These are phyloP conservation scores for Sequoia sempervirens DNA, from an alignment of 75 land plant genomes.

Conservation along the genomic window DNA sequence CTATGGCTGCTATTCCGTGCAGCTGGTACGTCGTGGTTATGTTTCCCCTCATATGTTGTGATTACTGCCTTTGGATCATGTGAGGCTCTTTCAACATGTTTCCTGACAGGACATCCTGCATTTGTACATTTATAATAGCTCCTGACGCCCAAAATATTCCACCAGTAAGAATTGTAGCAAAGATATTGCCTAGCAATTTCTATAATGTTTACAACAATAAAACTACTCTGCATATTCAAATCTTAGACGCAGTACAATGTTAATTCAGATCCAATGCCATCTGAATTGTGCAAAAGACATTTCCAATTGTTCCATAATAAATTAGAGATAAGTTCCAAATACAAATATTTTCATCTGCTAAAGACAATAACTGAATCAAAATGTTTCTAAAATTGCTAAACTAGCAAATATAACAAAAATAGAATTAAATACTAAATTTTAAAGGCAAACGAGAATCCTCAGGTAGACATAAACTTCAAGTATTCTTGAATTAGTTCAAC, in stretches of 20 bases:
- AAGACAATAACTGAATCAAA: background rate
- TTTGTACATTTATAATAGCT: slow-evolving; percentile 87
- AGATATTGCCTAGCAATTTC: background rate
- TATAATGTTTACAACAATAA: background rate
- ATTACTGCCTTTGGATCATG: slow-evolving; percentile 70
- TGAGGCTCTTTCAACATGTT: slow-evolving; percentile 84
- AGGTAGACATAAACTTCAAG: background rate
- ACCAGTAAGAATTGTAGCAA: background rate
- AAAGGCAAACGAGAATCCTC: background rate
- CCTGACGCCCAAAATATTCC: slow-evolving; percentile 27
- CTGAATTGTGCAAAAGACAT: background rate
- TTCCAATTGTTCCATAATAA: background rate
- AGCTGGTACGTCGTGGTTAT: slow-evolving; percentile 76
- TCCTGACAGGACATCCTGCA: slow-evolving; percentile 69
- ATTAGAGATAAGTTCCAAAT: background rate
- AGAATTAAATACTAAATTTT: background rate
- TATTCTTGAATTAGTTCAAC: background rate
- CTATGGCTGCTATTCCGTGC: slow-evolving; percentile 41
- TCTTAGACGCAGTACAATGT: background rate
- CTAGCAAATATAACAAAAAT: background rate
- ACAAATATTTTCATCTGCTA: background rate
- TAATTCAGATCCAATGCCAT: background rate
- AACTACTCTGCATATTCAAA: background rate
- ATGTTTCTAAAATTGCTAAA: background rate
- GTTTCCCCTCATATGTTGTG: slow-evolving; percentile 85